These are phyloP conservation scores for Chrysophaeum taylorii DNA, from an alignment of 352 stramenopile species.

Conservation along the genomic window DNA sequence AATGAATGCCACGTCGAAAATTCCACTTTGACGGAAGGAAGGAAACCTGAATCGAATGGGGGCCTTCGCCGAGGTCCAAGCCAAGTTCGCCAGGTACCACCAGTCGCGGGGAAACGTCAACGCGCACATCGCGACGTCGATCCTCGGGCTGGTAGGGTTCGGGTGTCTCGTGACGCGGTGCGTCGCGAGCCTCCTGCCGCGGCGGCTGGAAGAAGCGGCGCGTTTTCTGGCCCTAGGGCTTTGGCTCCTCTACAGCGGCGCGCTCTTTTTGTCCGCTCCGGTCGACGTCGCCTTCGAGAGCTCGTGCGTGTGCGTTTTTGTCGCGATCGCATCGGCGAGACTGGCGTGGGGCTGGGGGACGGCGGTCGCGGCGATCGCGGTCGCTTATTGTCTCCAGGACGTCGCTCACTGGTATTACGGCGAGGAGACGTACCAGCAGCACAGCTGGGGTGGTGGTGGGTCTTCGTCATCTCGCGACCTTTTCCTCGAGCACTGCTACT, in stretches of 20 bases:
- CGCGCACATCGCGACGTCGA: conserved; percentile 19
- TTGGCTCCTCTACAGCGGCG: neutral
- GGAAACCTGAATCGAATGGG: no score
- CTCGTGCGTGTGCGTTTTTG: conserved; percentile 3
- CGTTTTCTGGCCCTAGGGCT: neutral
- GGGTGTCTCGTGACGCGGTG: conserved; percentile 12
- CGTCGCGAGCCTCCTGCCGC: no score
- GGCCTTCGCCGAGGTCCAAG: neutral
- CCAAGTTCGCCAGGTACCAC: conserved; percentile 22
- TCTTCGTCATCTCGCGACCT: neutral
- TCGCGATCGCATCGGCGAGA: neutral
- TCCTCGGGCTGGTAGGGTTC: conserved; percentile 18
- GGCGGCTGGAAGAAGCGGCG: neutral
- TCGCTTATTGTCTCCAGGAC: conserved; percentile 43
- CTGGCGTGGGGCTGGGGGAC: conserved; percentile 15
- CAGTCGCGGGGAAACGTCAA: conserved; percentile 10
- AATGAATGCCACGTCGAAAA: no score
- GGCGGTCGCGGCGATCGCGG: conserved; percentile 20
- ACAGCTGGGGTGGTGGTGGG: conserved; percentile 20
- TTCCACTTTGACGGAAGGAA: no score
- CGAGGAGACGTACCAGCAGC: conserved; percentile 41
- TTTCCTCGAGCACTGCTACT: conserved; percentile 30
- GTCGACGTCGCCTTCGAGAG: neutral
- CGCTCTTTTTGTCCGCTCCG: conserved; percentile 9
- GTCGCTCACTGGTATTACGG: conserved; percentile 34